Conservation (phyloP, 2,329 filamentous ascomycete species). For the Aspergillus hortae region DNA sequence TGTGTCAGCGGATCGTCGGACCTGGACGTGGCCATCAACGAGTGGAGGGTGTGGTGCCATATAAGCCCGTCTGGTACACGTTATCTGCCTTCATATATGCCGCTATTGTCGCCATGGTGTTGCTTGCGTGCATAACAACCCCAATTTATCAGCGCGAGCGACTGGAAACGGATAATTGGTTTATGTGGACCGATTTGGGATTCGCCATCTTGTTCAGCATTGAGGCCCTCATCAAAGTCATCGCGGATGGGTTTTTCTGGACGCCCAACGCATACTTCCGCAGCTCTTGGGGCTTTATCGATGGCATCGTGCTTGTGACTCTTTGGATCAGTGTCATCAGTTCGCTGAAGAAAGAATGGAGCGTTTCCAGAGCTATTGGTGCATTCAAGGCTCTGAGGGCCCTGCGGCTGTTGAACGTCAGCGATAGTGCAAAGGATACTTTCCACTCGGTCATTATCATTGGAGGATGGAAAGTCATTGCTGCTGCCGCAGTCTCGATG, state of each 20-base stretch:
- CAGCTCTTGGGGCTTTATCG: slow-evolving; percentile 95
- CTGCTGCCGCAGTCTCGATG: slow-evolving; percentile 86
- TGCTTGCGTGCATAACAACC: slow-evolving; percentile 90
- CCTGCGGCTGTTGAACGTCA: slow-evolving; percentile 86
- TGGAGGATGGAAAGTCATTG: slow-evolving; percentile 90
- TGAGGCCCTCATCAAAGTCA: slow-evolving; percentile 85
- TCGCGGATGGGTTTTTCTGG: slow-evolving; percentile 94
- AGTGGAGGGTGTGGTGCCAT: slow-evolving; percentile 84
- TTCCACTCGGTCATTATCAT: slow-evolving; percentile 96
- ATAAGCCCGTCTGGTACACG: slow-evolving; percentile 83
- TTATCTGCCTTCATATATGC: slow-evolving; percentile 94
- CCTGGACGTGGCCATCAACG: slow-evolving; percentile 83
- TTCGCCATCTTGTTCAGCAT: slow-evolving; percentile 84
- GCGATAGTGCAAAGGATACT: slow-evolving; percentile 89
- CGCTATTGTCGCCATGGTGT: slow-evolving; percentile 95
- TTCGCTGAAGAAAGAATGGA: slow-evolving; percentile 74
- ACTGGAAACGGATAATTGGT: slow-evolving; percentile 73
- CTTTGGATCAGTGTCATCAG: slow-evolving; percentile 93
- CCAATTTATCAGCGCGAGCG: slow-evolving; percentile 91
- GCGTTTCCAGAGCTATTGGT: slow-evolving; percentile 84
- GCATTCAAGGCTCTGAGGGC: slow-evolving; percentile 96
- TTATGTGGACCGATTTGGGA: slow-evolving; percentile 86
- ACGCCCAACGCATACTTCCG: slow-evolving; percentile 96
- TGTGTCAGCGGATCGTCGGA: slow-evolving; percentile 87
- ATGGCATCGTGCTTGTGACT: slow-evolving; percentile 84